phyloP scores from a whole-genome alignment of 73 alveolate genomes.

The Paramecium primaurelia region DNA sequence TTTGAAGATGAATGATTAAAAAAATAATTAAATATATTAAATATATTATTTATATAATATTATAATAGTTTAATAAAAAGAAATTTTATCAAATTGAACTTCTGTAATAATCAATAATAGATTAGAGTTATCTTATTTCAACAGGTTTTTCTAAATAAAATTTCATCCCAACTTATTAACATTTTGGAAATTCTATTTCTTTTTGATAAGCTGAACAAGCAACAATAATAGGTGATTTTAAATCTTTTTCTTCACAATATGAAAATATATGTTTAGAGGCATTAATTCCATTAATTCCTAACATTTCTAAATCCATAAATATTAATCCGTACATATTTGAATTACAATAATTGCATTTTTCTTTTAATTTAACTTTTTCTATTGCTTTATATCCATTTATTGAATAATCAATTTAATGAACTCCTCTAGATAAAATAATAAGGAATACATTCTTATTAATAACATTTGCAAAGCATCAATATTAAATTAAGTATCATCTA shows the following conservation, averaged over 20 bases:
- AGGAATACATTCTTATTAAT: not conserved
- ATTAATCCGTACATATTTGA: not conserved
- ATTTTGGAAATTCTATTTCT: not conserved
- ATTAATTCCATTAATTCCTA: not conserved
- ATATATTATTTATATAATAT: too few relatives aligned
- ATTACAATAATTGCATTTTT: not conserved
- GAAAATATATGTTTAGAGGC: not conserved
- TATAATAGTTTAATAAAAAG: not conserved
- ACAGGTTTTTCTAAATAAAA: not conserved
- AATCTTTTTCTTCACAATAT: not conserved
- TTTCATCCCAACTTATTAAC: conserved; percentile 11
- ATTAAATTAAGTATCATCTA: not conserved
- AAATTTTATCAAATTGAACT: not conserved
- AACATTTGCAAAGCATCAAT: not conserved
- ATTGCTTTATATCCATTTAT: conserved; percentile 3
- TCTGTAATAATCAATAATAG: not conserved
- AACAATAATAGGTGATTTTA: not conserved
- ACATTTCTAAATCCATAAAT: conserved; percentile 52
- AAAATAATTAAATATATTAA: too few relatives aligned
- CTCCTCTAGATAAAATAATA: not conserved
- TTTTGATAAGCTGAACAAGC: not conserved
- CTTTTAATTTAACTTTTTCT: not conserved
- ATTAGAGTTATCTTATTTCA: not conserved
- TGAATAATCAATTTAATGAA: not conserved
- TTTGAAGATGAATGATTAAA: not conserved